Conservation (phyloP, 139 green algal genomes). For the Parachlorella kessleri region DNA sequence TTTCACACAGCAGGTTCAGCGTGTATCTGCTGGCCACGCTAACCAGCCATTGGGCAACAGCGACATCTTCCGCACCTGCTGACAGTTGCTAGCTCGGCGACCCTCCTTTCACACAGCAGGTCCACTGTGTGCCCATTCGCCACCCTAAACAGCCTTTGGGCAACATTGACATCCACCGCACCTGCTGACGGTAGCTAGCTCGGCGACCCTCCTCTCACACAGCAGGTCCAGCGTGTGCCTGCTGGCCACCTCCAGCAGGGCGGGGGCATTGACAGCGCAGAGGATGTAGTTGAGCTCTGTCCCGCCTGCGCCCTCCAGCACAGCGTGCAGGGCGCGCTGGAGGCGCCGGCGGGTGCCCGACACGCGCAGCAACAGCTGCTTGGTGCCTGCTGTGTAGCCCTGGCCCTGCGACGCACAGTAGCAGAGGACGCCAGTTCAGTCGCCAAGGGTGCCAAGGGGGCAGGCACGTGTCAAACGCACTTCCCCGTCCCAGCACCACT, state of each 20-base stretch:
- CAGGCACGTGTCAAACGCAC: too few relatives aligned
- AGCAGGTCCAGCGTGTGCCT: constrained; percentile 43
- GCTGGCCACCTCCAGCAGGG: constrained; percentile 45
- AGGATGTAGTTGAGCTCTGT: constrained; percentile 63
- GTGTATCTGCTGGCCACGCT: too few relatives aligned
- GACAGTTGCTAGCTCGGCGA: too few relatives aligned
- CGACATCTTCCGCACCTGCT: constrained; percentile 18
- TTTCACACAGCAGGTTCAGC: too few relatives aligned
- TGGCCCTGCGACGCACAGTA: constrained; percentile 28
- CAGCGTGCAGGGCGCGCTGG: constrained; percentile 22
- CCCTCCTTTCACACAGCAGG: constrained; percentile 30
- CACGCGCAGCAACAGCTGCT: constrained; percentile 38
- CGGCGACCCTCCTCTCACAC: constrained; percentile 21
- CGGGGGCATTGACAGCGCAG: constrained; percentile 47
- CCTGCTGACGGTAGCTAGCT: constrained; percentile 43
- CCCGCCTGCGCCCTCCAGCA: constrained; percentile 24
- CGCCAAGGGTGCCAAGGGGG: too few relatives aligned
- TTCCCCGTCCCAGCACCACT: too few relatives aligned
- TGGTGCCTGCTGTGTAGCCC: constrained; percentile 45
- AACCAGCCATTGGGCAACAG: too few relatives aligned
- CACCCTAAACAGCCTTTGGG: constrained; percentile 45
- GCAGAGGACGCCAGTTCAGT: too few relatives aligned
- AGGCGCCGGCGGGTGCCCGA: constrained; percentile 32
- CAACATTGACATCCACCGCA: neutral
- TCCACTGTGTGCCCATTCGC: constrained; percentile 33